Evolutionary conservation across 306 rosid genomes (phyloP).

Genomic region (Begonia loranthoides): DNA sequence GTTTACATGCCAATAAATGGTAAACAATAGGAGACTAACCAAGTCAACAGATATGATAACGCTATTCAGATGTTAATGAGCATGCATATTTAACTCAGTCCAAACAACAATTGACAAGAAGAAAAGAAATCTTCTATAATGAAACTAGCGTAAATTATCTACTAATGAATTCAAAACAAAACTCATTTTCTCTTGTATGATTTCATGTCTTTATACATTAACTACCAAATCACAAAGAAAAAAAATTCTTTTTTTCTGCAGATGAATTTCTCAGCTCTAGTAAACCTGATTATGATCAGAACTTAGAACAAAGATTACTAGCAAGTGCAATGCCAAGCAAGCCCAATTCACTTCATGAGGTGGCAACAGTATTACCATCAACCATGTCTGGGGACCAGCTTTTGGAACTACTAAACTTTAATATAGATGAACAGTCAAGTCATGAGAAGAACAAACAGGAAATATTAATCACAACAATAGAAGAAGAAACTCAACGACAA

Average conservation of each 20-base stretch:
- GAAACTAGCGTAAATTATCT: too few species aligned
- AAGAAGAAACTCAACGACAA: slow-evolving; percentile 29
- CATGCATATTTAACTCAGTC: too few species aligned
- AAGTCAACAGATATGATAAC: too few species aligned
- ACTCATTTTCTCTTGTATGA: too few species aligned
- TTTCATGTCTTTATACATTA: too few species aligned
- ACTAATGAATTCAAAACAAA: too few species aligned
- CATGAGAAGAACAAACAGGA: slow-evolving; percentile 30
- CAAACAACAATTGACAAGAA: too few species aligned
- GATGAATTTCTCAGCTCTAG: neutral
- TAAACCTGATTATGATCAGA: neutral
- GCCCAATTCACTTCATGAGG: neutral
- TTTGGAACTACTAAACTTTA: slow-evolving; percentile 12
- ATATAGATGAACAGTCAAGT: slow-evolving; percentile 28
- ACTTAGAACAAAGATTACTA: neutral
- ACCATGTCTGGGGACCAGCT: neutral
- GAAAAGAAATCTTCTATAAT: too few species aligned
- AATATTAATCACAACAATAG: slow-evolving; percentile 16
- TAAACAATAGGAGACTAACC: too few species aligned
- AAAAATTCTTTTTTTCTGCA: neutral
- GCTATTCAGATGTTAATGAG: too few species aligned
- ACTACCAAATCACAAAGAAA: too few species aligned
- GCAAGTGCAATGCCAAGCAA: neutral
- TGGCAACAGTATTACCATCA: neutral
- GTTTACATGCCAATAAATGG: too few species aligned